Evolutionary conservation across 495 filamentous ascomycete genomes (phyloP).

Genomic region (Astrothelium macrocarpum): DNA sequence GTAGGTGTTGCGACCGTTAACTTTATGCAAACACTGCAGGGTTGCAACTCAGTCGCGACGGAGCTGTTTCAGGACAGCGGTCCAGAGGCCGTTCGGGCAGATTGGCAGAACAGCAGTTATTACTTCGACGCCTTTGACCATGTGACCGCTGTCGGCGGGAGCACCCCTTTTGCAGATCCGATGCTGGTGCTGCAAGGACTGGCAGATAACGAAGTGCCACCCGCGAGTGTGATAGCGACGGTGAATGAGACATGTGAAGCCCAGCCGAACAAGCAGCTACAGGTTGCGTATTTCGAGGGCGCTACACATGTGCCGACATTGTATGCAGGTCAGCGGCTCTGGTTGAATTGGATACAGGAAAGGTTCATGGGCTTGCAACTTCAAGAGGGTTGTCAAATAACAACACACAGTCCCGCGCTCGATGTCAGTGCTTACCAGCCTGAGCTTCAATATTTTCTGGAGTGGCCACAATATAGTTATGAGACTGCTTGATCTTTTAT

Average conservation of each 20-base stretch:
- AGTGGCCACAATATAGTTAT: slow-evolving; percentile 4
- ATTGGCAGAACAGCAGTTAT: background rate
- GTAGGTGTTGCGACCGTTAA: background rate
- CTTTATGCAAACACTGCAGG: background rate
- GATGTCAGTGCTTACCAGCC: slow-evolving; percentile 6
- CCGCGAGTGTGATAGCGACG: slow-evolving; percentile 22
- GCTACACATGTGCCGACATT: slow-evolving; percentile 15
- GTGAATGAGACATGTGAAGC: slow-evolving; percentile 30
- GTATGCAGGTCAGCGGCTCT: slow-evolving; percentile 14
- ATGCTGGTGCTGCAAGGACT: slow-evolving; percentile 40
- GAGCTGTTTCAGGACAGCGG: background rate
- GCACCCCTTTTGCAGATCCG: slow-evolving; percentile 34
- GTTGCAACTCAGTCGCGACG: background rate
- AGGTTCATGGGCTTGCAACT: slow-evolving; percentile 15
- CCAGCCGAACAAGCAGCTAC: background rate
- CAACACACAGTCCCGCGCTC: slow-evolving; percentile 7
- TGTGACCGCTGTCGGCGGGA: background rate
- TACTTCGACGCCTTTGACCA: background rate
- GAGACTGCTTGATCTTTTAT: background rate
- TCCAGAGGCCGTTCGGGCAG: background rate
- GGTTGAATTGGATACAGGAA: slow-evolving; percentile 20
- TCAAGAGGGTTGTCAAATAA: slow-evolving; percentile 1
- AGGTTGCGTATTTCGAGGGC: background rate
- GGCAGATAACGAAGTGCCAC: slow-evolving; percentile 26
- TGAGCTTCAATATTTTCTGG: background rate